phyloP scores from a whole-genome alignment of 768 basidiomycete genomes.

The Rhodotorula taiwanensis region DNA sequence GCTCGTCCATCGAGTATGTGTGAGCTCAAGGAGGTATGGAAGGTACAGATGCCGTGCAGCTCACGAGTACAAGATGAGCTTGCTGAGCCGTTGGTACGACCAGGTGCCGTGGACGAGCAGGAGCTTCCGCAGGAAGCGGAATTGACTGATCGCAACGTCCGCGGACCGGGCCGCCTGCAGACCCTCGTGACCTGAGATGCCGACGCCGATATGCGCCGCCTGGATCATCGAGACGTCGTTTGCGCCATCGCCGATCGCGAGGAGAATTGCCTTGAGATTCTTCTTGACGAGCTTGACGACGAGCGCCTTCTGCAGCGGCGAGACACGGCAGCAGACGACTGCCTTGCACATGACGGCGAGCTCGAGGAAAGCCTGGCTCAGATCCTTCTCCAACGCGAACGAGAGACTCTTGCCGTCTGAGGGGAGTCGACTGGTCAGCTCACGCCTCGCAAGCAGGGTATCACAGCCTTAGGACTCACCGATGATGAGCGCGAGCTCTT shows the following conservation, averaged over 20 bases:
- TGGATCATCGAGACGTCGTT: slow-evolving; percentile 99
- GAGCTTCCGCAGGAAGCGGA: slow-evolving; percentile 88
- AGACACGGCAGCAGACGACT: slow-evolving; percentile 97
- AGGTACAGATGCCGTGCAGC: too few relatives aligned
- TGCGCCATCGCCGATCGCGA: slow-evolving; percentile 97
- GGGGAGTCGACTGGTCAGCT: not conserved
- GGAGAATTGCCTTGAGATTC: slow-evolving; percentile 81
- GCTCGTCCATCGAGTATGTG: not conserved
- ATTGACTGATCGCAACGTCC: slow-evolving; percentile 88
- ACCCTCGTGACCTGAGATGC: slow-evolving; percentile 97
- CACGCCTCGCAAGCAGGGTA: slow-evolving; percentile 5
- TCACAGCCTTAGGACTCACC: slow-evolving; percentile 51
- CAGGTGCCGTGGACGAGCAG: slow-evolving; percentile 95
- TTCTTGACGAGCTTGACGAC: slow-evolving; percentile 90
- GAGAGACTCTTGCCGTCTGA: slow-evolving; percentile 89
- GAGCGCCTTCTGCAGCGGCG: slow-evolving; percentile 92
- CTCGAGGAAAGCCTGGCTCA: slow-evolving; percentile 84
- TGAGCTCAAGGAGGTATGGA: not conserved
- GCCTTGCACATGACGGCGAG: slow-evolving; percentile 97
- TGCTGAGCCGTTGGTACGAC: slow-evolving; percentile 93
- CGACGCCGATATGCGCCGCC: slow-evolving; percentile 94
- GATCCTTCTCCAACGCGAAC: slow-evolving; percentile 86
- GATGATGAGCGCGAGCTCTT: slow-evolving; percentile 90
- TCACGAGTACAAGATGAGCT: slow-evolving; percentile 86
- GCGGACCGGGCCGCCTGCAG: slow-evolving; percentile 96